These are phyloP conservation scores for Neopestalotiopsis sp. DNA, from an alignment of 2,329 filamentous ascomycete genomes.

Conservation along the genomic window DNA sequence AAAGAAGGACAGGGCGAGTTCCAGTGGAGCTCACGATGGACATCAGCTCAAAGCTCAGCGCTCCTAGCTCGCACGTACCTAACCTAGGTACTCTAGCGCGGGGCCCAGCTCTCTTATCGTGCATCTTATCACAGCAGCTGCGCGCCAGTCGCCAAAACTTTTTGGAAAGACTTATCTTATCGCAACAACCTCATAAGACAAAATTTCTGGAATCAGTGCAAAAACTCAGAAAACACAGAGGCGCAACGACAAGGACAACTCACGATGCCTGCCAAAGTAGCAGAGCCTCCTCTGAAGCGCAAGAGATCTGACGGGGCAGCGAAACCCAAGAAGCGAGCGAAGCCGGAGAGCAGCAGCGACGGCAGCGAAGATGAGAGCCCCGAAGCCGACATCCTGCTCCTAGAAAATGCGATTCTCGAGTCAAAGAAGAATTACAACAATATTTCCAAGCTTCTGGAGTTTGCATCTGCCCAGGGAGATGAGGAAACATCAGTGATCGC, in stretches of 20 bases:
- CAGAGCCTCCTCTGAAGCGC: constrained; percentile 51
- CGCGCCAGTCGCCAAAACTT: neutral
- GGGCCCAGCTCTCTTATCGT: neutral
- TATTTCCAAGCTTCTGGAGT: constrained; percentile 73
- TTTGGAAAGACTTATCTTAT: constrained; percentile 5
- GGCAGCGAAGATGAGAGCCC: constrained; percentile 51
- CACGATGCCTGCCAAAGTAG: constrained; percentile 34
- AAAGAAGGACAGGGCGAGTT: neutral
- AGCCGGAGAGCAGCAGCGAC: constrained; percentile 52
- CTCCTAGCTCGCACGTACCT: neutral
- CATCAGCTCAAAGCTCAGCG: neutral
- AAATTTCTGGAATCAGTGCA: neutral
- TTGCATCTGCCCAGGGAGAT: constrained; percentile 55
- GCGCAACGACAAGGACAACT: neutral
- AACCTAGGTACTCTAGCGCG: neutral
- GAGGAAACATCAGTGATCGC: constrained; percentile 68
- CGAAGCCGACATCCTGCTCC: constrained; percentile 70
- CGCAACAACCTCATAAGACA: neutral
- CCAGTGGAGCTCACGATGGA: neutral
- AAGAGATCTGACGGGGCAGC: constrained; percentile 52
- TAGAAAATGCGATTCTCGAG: constrained; percentile 83
- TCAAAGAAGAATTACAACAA: constrained; percentile 93
- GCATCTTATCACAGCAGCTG: neutral
- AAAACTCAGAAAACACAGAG: neutral
- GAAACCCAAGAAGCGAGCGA: constrained; percentile 55